A percentile compares a stretch with the other conserved stretches of the same genome.
These are phyloP conservation scores for Neurospora cerealis DNA, from an alignment of 495 filamentous ascomycete species.

Conservation along the genomic window DNA sequence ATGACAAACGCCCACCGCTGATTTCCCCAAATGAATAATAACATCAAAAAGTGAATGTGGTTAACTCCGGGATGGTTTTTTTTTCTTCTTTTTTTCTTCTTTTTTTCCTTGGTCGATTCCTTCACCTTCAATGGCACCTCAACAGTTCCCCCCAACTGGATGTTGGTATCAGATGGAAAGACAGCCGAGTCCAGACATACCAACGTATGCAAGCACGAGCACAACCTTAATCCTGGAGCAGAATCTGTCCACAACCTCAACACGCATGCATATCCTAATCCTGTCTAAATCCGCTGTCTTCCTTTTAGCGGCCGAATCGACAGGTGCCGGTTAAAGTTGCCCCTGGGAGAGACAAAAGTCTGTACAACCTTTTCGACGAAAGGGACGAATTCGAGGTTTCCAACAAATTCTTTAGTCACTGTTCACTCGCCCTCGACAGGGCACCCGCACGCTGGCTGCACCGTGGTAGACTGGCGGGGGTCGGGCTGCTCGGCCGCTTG, in stretches of 20 bases:
- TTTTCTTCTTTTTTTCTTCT: neutral
- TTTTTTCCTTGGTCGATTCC: neutral
- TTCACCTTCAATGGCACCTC: neutral
- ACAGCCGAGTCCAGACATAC: neutral
- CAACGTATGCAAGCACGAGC: neutral
- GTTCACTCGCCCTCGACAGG: neutral
- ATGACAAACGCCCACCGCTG: neutral
- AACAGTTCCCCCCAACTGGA: neutral
- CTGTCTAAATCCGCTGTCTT: neutral
- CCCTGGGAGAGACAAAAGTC: neutral
- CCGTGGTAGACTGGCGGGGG: neutral
- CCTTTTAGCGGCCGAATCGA: neutral
- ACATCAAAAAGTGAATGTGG: neutral
- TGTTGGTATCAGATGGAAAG: neutral
- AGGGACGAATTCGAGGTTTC: neutral
- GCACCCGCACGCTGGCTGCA: neutral
- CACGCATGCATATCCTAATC: neutral
- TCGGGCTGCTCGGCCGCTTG: neutral
- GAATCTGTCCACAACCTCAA: neutral
- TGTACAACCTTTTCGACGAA: neutral
- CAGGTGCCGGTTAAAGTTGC: neutral
- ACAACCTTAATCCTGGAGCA: neutral
- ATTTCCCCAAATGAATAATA: neutral
- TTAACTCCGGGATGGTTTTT: neutral
- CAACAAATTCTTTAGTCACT: neutral